Evolutionary conservation across 1,284 basidiomycete genomes (phyloP), one percentile per base, ranked within the genome.

Genomic region (Leccinum fuscescens): DNA sequence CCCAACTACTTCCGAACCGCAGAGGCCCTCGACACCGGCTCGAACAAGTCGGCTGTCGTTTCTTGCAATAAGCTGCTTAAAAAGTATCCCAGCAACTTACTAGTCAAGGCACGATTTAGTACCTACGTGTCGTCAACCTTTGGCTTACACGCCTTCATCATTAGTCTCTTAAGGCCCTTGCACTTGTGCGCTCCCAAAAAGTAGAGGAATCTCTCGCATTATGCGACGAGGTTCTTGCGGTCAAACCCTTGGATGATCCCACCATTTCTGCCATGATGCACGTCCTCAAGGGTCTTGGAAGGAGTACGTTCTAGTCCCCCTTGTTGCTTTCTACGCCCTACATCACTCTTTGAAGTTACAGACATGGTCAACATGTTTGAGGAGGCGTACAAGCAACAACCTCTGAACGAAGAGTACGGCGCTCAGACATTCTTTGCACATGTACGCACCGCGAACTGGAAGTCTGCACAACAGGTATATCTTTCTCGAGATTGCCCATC

Each of bases 11-110:
- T 51, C 44, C 9, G 29, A 31, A 57, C 56, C 63, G 4, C 66
- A 94, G 92, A 93, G 80, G 86, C 92, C 46, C 79, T 94, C 64
- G 92, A 94, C 77, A 88, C 85, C 48, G 85, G 86, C 55, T 91
- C 90, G n/a, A 88, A 88, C 77, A 93, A 93, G 77, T 86, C 88
- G 35, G 92, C 91, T 20, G 82, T 94, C 56, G 83, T 90, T 50
- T 80, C 85, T n/a, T 91, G 89, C 77, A 92, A 92, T 74, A 93
- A 93, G 74, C 72, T 92, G 27, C 80, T 94, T 65, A 94, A 93
- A 74, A 91, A 90, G 74, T 82, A 90, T 64, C 88, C 90, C 17
- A 84, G 82, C 68, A 87, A 85, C 72, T 79, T 82, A 53, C 77
- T 92, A n/a, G 76, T 90, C 67, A 91, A 92, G 80, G 92, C 88